These are phyloP conservation scores for Rugiboletus extremiorientalis DNA, from an alignment of 1,284 basidiomycete species.

Conservation along the genomic window DNA sequence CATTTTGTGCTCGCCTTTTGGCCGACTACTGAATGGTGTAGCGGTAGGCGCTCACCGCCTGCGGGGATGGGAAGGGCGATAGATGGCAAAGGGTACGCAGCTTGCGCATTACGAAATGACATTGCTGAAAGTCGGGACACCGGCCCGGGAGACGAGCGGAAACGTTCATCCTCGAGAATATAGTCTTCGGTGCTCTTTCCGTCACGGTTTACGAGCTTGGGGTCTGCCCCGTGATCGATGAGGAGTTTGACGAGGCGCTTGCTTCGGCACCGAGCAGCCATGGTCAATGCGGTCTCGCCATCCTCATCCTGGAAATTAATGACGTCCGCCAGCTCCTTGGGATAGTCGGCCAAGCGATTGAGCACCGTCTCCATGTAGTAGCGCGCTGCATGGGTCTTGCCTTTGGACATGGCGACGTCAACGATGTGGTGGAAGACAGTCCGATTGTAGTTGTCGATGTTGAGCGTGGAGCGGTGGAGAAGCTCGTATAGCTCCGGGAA, in stretches of 20 bases:
- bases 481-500: slow-evolving; percentile 98
- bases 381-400: slow-evolving; percentile 95
- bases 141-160: slow-evolving; percentile 86
- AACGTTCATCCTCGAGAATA: slow-evolving; percentile 97
- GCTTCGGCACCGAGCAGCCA: slow-evolving; percentile 94
- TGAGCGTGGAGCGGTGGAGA: slow-evolving; percentile 94
- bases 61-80: slow-evolving; percentile 43
- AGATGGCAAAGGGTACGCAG: slow-evolving; percentile 35
- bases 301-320: slow-evolving; percentile 99
- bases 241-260: slow-evolving; percentile 97
- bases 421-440: slow-evolving; percentile 99
- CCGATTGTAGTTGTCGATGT: slow-evolving; percentile 97
- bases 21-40: slow-evolving; percentile 88
- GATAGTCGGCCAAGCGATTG: slow-evolving; percentile 88
- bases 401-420: slow-evolving; percentile 97
- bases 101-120: slow-evolving; percentile 69
- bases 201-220: slow-evolving; percentile 94
- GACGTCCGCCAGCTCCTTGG: slow-evolving; percentile 95
- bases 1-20: slow-evolving; percentile 86
- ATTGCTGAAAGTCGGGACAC: slow-evolving; percentile 61
- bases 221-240: slow-evolving; percentile 96
- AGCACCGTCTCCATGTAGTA: slow-evolving; percentile 99
- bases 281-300: slow-evolving; percentile 95
- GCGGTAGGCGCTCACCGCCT: slow-evolving; percentile 61
- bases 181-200: slow-evolving; percentile 99